These are phyloP conservation scores for Dendryphion nanum DNA, from an alignment of 2,329 filamentous ascomycete species.

Conservation along the genomic window DNA sequence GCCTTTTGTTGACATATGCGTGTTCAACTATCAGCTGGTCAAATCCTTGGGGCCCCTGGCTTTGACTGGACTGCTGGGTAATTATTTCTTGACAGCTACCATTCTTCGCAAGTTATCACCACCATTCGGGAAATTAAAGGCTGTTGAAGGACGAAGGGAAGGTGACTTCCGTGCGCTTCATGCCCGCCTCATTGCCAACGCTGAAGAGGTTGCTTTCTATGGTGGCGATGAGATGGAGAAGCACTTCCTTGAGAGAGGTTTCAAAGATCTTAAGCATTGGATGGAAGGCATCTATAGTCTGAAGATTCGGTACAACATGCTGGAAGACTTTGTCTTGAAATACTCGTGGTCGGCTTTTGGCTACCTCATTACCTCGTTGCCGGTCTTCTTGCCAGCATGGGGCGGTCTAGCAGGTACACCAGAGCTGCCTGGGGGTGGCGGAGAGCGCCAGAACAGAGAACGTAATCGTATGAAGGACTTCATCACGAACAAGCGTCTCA, in stretches of 20 bases:
- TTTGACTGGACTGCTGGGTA: slow-evolving; percentile 79
- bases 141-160: slow-evolving; percentile 90
- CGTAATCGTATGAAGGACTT: slow-evolving; percentile 94
- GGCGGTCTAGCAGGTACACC: slow-evolving; percentile 74
- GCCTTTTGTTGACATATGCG: slow-evolving; percentile 91
- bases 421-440: slow-evolving; percentile 59
- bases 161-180: slow-evolving; percentile 93
- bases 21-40: slow-evolving; percentile 98
- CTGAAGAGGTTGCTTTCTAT: slow-evolving; percentile 97
- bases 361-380: slow-evolving; percentile 88
- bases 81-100: slow-evolving; percentile 92
- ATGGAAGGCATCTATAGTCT: slow-evolving; percentile 99
- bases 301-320: slow-evolving; percentile 97
- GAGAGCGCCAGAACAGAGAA: slow-evolving; percentile 61
- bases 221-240: slow-evolving; percentile 94
- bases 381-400: slow-evolving; percentile 92
- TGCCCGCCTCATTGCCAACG: slow-evolving; percentile 89
- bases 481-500: slow-evolving; percentile 97
- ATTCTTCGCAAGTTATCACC: slow-evolving; percentile 85
- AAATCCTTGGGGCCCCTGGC: slow-evolving; percentile 86
- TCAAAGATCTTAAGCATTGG: slow-evolving; percentile 88
- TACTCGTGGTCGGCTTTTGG: slow-evolving; percentile 99
- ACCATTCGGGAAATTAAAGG: slow-evolving; percentile 94
- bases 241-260: slow-evolving; percentile 85
- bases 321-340: slow-evolving; percentile 96